Base-by-base conservation (phyloP, 208 protist genomes). In the Crithidia bombi region DNA sequence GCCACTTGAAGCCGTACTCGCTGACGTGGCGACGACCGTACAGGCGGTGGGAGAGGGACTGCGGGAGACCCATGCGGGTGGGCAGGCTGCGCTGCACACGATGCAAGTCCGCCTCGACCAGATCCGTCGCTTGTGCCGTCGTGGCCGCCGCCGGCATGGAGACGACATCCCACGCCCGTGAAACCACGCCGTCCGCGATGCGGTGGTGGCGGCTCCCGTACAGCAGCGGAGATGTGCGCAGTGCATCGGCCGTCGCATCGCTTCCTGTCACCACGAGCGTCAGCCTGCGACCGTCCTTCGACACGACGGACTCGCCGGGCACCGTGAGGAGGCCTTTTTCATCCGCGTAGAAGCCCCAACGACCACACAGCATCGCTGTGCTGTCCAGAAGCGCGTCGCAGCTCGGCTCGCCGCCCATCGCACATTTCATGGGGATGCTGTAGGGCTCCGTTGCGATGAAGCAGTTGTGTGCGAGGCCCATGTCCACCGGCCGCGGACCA, bases 291-390 rank as follows among this genome's bases (percentile, higher is more conserved):
- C 82, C 88, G 64, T 93, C 86, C 19, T 75, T 44, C 25, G 79
- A 83, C 28, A 92, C 38, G 17, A 94, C 52, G 21, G 88, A 92
- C 46, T 96, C 91, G 26, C 76, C 83, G 17, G 79, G 75, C 17
- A 96, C 50, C 10, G 91, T 94, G 33, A 96, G 72, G 62, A 89
- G 73, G 38, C 81, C 85, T 72, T 86, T 87, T 21, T 96, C 91
- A 65, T 96, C 91, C 10, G 91, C 91, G 77, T 96, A 93, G 71
- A 92, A 96, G 39, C 88, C 91, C 89, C 91, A 96, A 4, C 91
- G 91, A 19, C 86, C 88, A 73, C 91, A 96, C 15, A 96, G 78
- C 64, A 87, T 81, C 1, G 88, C 91, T 1, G 81, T 85, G 54
- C 74, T 87, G 77, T 94, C 86, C 19, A 96, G 76, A 12, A 96